Conservation (phyloP, 129 eudicot species). For the carrot (Daucus carota) region DH1_v3.0 NC_030387.2:24930001-24930500, state of each 20-base stretch:
- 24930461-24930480: neutral
- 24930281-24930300: neutral
- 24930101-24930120: constrained; percentile 88
- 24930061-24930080: constrained; percentile 63
- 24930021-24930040: neutral
- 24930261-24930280: neutral
- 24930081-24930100: constrained; percentile 94
- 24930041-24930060: neutral
- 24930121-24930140: constrained; percentile 84
- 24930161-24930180: constrained; percentile 78
- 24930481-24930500: neutral
- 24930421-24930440: neutral
- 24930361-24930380: neutral
- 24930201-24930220: constrained; percentile 95
- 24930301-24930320: neutral
- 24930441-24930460: neutral
- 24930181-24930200: constrained; percentile 90
- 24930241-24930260: constrained; percentile 75
- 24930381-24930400: neutral
- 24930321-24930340: neutral
- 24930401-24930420: neutral
- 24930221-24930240: constrained; percentile 93
- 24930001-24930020: neutral
- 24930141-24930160: constrained; percentile 92
- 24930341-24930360: neutral